Base-by-base conservation (phyloP, 2,329 filamentous ascomycete species). In the Acrocalymma vagum region DNA sequence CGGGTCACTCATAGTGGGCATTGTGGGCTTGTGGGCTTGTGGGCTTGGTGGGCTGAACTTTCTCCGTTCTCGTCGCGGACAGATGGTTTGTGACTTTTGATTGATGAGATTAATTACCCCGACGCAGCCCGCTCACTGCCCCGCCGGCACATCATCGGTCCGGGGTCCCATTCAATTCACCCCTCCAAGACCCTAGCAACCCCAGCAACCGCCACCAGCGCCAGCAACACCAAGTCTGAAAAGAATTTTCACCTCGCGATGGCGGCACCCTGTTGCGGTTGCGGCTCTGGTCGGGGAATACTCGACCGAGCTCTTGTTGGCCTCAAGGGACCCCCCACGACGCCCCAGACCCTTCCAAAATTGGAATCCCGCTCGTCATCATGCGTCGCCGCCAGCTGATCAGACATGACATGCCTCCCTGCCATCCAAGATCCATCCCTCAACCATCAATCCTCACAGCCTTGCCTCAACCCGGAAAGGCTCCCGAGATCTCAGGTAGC, bases 101-200 rank as follows among this genome's bases (percentile, higher is more conserved):
- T 65, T 65, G 63, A 60, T 62, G 60, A 45, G 45, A 51, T 65
- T 55, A 65, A 60, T 66, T 62, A 43, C 58, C 60, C 63, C 63
- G 60, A 45, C 34, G 42, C 45, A 53, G 55, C 54, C 57, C 55
- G 45, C 45, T 37, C 48, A 51, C 13, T 56, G 41, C 60, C 55
- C 58, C 57, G 52, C 57, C 59, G 59, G 60, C 20, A 13, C 38
- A 48, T 43, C 40, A 38, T 55, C 55, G 49, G 52, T 25, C 58
- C 55, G 55, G 39, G 21, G 39, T 24, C 33, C 32, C 35, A 9
- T 37, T 51, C 53, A 43, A 48, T 48, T 3, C 51, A 53, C 33
- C 38, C n/a, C n/a, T n/a, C n/a, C n/a, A n/a, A n/a, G n/a, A n/a
- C n/a, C n/a, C 41, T 45, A 23, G 23, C 45, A 36, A 35, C 32